Evolutionary conservation across 139 green algal genomes (phyloP), one percentile per base, ranked within the genome.

Genomic region (Spirogloea muscicola): DNA sequence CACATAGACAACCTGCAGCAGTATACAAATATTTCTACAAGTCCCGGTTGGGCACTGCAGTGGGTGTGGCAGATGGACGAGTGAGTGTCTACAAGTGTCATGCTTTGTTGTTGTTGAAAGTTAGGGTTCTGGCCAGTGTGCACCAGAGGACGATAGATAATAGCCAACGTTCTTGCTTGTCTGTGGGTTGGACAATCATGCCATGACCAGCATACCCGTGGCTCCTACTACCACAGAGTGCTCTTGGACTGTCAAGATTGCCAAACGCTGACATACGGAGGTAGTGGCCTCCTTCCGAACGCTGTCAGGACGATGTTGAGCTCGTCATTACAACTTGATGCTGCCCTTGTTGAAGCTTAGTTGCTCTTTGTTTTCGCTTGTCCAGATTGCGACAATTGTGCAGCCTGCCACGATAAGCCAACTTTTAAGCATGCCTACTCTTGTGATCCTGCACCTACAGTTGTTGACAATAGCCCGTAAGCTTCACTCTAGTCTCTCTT

Each of bases 41-140:
- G 69, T 29, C 55, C 55, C 1, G 69, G 69, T n/a, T 77, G 69
- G 69, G 61, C 69, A 13, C 38, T 77, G 31, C 36, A 38, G 5
- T 77, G 69, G 69, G n/a, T 36, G 2, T 77, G 69, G 69, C 69
- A 68, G 69, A 77, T 70, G 55, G 42, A 69, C 55, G 69, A 77
- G 69, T 77, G 34, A 63, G 69, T 58, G 41, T 42, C 9, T 62
- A 55, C 21, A 55, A 31, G 46, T 21, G 21, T 21, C 46, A 55
- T 55, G 46, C 46, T 31, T 31, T 55, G 21, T 55, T 55, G 21
- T 55, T 55, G 21, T 31, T 55, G 21, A 21, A 21, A 21, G 21
- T 31, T 55, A 55, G 46, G 21, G 46, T 21, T 55, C 21, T 21
- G 46, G 21, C 21, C 46, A 21, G 46, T 31, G 21, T 55, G 21